phyloP scores from a whole-genome alignment of 192 early-diverging fungal genomes.

The Tieghemiomyces parasiticus region DNA sequence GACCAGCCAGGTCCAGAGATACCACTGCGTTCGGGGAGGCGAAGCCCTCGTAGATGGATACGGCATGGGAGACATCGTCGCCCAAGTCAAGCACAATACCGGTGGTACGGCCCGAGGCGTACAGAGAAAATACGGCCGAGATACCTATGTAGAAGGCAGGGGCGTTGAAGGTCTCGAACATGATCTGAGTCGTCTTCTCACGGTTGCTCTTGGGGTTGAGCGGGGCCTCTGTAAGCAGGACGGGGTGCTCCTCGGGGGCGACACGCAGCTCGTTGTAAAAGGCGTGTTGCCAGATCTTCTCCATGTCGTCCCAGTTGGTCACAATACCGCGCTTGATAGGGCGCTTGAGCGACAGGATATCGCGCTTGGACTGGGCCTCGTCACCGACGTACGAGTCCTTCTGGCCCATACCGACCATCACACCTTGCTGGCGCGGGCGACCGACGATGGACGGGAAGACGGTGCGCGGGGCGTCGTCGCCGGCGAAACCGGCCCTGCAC shows the following conservation, averaged over 20 bases:
- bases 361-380: conserved; percentile 55
- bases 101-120: conserved; percentile 42
- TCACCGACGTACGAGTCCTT: conserved; percentile 63
- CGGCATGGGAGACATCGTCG: conserved; percentile 46
- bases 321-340: conserved; percentile 64
- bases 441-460: conserved; percentile 56
- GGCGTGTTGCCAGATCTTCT: conserved; percentile 44
- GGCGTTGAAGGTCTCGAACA: conserved; percentile 47
- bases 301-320: conserved; percentile 68
- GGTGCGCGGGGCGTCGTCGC: conserved; percentile 40
- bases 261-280: conserved; percentile 52
- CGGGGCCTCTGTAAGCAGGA: conserved; percentile 44
- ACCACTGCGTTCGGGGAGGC: conserved; percentile 25
- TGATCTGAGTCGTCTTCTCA: conserved; percentile 46
- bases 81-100: conserved; percentile 47
- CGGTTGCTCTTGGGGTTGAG: conserved; percentile 46
- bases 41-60: conserved; percentile 49
- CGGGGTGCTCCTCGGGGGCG: conserved; percentile 46
- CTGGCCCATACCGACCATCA: conserved; percentile 59
- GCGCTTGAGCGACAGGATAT: conserved; percentile 54
- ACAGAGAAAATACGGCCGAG: conserved; percentile 39
- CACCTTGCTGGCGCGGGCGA: conserved; percentile 50
- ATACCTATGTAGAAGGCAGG: conserved; percentile 46
- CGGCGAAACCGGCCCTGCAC: conserved; percentile 60
- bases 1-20: conserved; percentile 39